A percentile compares a stretch with the other conserved stretches of the same genome.
Evolutionary conservation across 768 basidiomycete species (phyloP).

Genomic region (Agrocybe praecox): DNA sequence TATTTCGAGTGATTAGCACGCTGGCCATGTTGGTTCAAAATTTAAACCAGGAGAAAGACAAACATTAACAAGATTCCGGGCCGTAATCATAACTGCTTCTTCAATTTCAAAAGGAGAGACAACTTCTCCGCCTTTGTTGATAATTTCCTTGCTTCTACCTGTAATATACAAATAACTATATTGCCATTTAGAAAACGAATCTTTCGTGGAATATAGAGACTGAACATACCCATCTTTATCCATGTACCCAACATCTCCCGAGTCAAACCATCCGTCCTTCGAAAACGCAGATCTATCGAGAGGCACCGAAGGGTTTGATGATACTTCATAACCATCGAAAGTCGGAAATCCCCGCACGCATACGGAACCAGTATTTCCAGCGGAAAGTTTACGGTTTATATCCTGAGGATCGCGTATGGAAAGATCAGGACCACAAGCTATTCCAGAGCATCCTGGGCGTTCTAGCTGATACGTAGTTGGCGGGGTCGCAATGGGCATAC

Average conservation of each 20-base stretch:
- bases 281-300: conserved; percentile 51
- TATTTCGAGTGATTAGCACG: conserved; percentile 11
- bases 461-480: conserved; percentile 43
- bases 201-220: neutral
- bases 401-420: conserved; percentile 42
- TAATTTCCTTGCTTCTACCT: conserved; percentile 62
- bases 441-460: conserved; percentile 49
- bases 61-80: conserved; percentile 42
- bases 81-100: conserved; percentile 49
- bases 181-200: neutral
- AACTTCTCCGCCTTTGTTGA: conserved; percentile 62
- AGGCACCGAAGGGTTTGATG: conserved; percentile 42
- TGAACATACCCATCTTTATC: conserved; percentile 42
- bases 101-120: conserved; percentile 65
- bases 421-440: conserved; percentile 48
- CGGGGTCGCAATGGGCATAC: conserved; percentile 53
- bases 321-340: conserved; percentile 52
- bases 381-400: conserved; percentile 35
- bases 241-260: conserved; percentile 49
- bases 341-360: conserved; percentile 58
- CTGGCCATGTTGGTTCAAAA: too few relatives aligned
- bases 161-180: conserved; percentile 49
- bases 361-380: conserved; percentile 53
- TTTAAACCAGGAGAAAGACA: conserved; percentile 1
- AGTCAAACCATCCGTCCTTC: conserved; percentile 55